A percentile compares a stretch with the other conserved stretches of the same genome.
These are phyloP conservation scores for Pyrenopolyporus hunteri DNA, from an alignment of 495 filamentous ascomycete species.

Conservation along the genomic window DNA sequence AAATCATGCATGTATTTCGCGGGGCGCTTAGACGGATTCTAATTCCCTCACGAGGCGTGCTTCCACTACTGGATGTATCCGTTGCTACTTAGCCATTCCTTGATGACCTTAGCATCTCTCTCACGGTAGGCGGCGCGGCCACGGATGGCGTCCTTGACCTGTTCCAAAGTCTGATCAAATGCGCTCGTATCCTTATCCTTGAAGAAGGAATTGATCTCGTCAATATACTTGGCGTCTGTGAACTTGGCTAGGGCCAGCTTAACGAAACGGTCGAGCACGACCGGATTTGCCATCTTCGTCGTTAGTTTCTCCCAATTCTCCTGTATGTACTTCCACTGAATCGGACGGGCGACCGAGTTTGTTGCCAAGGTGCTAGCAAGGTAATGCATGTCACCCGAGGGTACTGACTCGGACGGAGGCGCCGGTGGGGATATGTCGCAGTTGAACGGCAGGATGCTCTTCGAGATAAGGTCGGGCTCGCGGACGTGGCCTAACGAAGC, in stretches of 20 bases:
- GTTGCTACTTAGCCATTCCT: conserved; percentile 73
- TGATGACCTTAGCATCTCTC: conserved; percentile 69
- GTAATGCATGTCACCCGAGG: conserved; percentile 80
- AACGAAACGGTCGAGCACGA: conserved; percentile 87
- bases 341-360: conserved; percentile 70
- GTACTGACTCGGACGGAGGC: conserved; percentile 48
- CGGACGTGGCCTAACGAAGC: conserved; percentile 76
- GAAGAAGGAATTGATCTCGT: conserved; percentile 86
- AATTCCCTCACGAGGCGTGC: no score
- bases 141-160: conserved; percentile 79
- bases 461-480: conserved; percentile 67
- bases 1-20: neutral
- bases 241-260: conserved; percentile 78
- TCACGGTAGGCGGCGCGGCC: conserved; percentile 78
- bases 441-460: conserved; percentile 80
- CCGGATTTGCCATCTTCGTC: conserved; percentile 75
- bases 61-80: conserved; percentile 56
- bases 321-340: conserved; percentile 84
- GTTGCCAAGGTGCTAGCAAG: conserved; percentile 72
- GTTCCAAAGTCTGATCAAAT: conserved; percentile 77
- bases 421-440: conserved; percentile 71
- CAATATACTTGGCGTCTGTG: conserved; percentile 66
- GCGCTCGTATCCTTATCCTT: conserved; percentile 77
- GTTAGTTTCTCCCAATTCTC: conserved; percentile 75
- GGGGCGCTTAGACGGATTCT: no score